Percentiles rank a stretch among this genome's conserved stretches.
Evolutionary conservation across 305 asterid genomes (phyloP).

Genomic region (Fraxinus xanthoxyloides): DNA sequence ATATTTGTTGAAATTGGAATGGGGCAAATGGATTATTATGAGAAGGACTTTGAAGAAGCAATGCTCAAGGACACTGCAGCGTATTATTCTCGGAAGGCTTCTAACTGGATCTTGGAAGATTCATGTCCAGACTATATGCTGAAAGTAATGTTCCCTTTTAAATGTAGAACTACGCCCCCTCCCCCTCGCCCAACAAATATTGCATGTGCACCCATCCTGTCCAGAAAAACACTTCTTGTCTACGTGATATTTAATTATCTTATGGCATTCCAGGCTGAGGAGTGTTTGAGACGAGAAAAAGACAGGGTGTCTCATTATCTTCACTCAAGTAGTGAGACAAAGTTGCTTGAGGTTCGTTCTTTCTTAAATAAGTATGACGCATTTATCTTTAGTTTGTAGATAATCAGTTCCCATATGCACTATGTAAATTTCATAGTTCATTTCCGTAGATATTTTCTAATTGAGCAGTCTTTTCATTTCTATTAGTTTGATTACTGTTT

Average conservation of each 20-base stretch:
- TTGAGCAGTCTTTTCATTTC: background rate
- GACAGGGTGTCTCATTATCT: slow-evolving; percentile 74
- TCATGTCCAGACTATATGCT: slow-evolving; percentile 91
- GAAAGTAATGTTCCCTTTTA: slow-evolving; percentile 40
- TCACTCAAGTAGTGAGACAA: slow-evolving; percentile 66
- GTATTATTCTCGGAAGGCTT: slow-evolving; percentile 84
- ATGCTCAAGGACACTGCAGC: slow-evolving; percentile 70
- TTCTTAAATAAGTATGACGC: background rate
- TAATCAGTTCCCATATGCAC: slow-evolving; percentile 11
- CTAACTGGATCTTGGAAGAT: slow-evolving; percentile 82
- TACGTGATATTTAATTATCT: slow-evolving; percentile 15
- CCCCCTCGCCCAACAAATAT: background rate
- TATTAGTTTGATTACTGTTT: slow-evolving; percentile 9
- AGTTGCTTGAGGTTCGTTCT: slow-evolving; percentile 71
- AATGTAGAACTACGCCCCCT: background rate
- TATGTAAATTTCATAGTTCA: background rate
- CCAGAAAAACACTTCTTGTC: background rate
- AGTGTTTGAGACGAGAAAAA: slow-evolving; percentile 75
- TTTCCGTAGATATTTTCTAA: background rate
- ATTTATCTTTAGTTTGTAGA: slow-evolving; percentile 9
- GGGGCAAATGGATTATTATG: slow-evolving; percentile 75
- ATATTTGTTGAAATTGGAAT: slow-evolving; percentile 85
- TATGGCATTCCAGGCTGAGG: slow-evolving; percentile 58
- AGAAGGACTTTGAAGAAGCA: slow-evolving; percentile 68
- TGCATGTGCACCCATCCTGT: background rate